Conservation (phyloP, 2,329 filamentous ascomycete genomes). For the Podosphaera fusca region DNA sequence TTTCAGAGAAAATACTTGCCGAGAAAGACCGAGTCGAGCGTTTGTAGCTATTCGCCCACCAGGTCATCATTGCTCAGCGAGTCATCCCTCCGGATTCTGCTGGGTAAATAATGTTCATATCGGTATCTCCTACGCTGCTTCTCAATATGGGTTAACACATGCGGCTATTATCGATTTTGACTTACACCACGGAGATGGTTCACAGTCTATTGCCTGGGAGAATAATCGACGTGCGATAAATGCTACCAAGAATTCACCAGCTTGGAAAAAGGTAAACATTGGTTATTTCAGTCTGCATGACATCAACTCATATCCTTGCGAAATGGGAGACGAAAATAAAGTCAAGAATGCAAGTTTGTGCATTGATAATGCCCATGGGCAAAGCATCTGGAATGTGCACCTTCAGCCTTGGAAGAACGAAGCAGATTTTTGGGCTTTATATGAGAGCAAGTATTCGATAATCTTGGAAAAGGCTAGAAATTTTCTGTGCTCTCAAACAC, state of each 20-base stretch:
- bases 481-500: conserved; percentile 53
- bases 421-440: conserved; percentile 72
- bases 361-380: conserved; percentile 80
- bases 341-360: conserved; percentile 85
- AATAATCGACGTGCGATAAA: conserved; percentile 51
- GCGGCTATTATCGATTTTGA: conserved; percentile 50
- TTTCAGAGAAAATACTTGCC: conserved; percentile 29
- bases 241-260: conserved; percentile 44
- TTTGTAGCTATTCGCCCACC: conserved; percentile 87
- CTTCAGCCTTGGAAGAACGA: conserved; percentile 66
- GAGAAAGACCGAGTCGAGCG: conserved; percentile 42
- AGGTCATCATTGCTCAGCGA: conserved; percentile 82
- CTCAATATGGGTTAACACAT: conserved; percentile 70
- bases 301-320: conserved; percentile 95
- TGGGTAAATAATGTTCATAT: conserved; percentile 98
- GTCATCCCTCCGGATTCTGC: conserved; percentile 83
- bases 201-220: conserved; percentile 78
- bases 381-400: conserved; percentile 92
- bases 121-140: conserved; percentile 73
- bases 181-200: conserved; percentile 84
- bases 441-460: conserved; percentile 53
- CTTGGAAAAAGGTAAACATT: conserved; percentile 65
- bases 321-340: conserved; percentile 80
- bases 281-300: conserved; percentile 95
- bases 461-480: conserved; percentile 60